A percentile compares a stretch with the other conserved stretches of the same genome.
Conservation (phyloP, 768 basidiomycete species). For the Mycena alexandri region DNA sequence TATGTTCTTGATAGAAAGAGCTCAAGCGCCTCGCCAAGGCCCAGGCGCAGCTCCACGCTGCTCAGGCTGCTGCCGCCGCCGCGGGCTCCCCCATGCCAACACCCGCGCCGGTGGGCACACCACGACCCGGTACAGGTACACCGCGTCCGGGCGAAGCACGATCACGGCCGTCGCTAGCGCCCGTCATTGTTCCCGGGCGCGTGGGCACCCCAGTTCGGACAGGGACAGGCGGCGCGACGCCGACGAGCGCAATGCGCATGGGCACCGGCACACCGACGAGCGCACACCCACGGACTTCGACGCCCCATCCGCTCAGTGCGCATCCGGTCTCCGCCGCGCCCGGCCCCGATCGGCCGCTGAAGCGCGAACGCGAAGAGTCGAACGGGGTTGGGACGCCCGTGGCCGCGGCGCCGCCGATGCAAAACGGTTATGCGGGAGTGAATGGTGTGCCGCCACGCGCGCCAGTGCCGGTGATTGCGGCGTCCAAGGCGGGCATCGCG, state of each 20-base stretch:
- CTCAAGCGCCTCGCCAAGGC: constrained; percentile 76
- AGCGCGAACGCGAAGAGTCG: constrained; percentile 48
- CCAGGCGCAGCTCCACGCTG: constrained; percentile 53
- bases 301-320: constrained; percentile 34
- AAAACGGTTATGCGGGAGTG: constrained; percentile 11
- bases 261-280: constrained; percentile 47
- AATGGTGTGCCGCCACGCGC: constrained; percentile 36
- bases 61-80: constrained; percentile 43
- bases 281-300: constrained; percentile 41
- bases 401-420: constrained; percentile 5
- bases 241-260: constrained; percentile 37
- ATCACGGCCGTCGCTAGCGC: constrained; percentile 37
- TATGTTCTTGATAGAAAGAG: constrained; percentile 75
- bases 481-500: constrained; percentile 70
- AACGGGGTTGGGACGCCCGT: constrained; percentile 9
- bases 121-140: constrained; percentile 41
- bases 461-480: constrained; percentile 51
- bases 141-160: constrained; percentile 51
- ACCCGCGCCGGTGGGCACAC: constrained; percentile 39
- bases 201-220: constrained; percentile 40
- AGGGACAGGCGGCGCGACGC: constrained; percentile 39
- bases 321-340: constrained; percentile 32
- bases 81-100: constrained; percentile 46
- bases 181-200: constrained; percentile 40
- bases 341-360: constrained; percentile 43